Evolutionary conservation across 345 rosid genomes (phyloP).

Genomic region (Dovyalis caffra): DNA sequence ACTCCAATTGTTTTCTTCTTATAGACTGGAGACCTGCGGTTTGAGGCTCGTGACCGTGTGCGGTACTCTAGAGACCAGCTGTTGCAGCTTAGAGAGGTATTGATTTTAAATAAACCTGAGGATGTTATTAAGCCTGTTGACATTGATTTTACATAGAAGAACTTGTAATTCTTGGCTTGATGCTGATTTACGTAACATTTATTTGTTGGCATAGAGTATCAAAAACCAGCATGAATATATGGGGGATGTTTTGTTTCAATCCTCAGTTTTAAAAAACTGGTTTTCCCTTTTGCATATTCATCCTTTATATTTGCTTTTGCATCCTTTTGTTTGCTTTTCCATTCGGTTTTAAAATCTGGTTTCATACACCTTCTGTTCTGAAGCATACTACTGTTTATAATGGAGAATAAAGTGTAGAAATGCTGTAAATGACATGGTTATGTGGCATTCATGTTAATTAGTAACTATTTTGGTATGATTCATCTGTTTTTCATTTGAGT

Average conservation of each 20-base stretch:
- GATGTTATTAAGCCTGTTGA: neutral
- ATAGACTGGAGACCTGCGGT: conserved; percentile 64
- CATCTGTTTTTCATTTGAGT: neutral
- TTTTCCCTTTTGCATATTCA: too few relatives aligned
- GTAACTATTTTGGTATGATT: neutral
- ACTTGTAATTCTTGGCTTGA: neutral
- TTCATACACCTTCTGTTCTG: neutral
- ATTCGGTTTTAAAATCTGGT: neutral
- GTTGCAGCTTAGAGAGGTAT: conserved; percentile 67
- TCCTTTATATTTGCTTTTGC: neutral
- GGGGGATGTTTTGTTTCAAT: neutral
- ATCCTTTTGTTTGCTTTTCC: neutral
- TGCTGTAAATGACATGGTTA: neutral
- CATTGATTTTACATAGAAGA: neutral
- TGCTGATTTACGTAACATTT: neutral
- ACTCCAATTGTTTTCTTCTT: conserved; percentile 17
- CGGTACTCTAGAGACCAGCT: conserved; percentile 70
- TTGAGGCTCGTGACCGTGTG: conserved; percentile 62
- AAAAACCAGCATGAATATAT: neutral
- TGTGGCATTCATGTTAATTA: neutral
- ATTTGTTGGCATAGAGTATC: neutral
- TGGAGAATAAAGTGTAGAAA: neutral
- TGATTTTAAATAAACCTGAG: neutral
- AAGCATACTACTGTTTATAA: neutral
- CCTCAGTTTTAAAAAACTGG: neutral